These are phyloP conservation scores for Vitis hybrid DNA, from an alignment of 177 flowering plant species.

Conservation along the genomic window DNA sequence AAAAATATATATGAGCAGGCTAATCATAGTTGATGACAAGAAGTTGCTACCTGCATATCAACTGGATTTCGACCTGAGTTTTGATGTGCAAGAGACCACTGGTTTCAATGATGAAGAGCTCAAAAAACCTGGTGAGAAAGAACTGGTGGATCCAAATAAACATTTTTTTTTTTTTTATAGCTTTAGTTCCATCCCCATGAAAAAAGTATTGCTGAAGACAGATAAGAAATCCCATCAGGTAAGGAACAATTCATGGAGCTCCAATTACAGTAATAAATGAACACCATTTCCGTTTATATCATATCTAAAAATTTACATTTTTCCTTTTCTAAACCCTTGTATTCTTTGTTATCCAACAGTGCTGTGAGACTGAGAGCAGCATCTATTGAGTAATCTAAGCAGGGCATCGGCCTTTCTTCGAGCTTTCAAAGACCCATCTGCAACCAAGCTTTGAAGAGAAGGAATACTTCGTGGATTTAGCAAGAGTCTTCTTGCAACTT, in stretches of 20 bases:
- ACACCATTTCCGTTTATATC: conserved; percentile 6
- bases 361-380: conserved; percentile 45
- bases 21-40: too few species aligned
- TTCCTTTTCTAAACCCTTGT: neutral
- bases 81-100: too few species aligned
- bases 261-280: conserved; percentile 7
- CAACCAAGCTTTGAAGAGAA: conserved; percentile 53
- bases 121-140: too few species aligned
- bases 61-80: too few species aligned
- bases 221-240: neutral
- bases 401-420: conserved; percentile 70
- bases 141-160: too few species aligned
- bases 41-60: too few species aligned
- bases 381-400: conserved; percentile 62
- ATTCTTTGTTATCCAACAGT: conserved; percentile 20
- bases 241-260: conserved; percentile 1
- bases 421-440: conserved; percentile 58
- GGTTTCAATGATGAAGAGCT: too few species aligned
- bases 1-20: too few species aligned
- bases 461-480: conserved; percentile 57
- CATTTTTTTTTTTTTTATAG: neutral
- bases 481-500: conserved; percentile 44
- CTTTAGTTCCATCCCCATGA: neutral
- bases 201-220: neutral
- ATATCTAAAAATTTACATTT: conserved; percentile 20